Percentiles rank a stretch among this genome's conserved stretches.
Conservation (phyloP, 1,284 basidiomycete species). For the Amylostereum chailletii region DNA sequence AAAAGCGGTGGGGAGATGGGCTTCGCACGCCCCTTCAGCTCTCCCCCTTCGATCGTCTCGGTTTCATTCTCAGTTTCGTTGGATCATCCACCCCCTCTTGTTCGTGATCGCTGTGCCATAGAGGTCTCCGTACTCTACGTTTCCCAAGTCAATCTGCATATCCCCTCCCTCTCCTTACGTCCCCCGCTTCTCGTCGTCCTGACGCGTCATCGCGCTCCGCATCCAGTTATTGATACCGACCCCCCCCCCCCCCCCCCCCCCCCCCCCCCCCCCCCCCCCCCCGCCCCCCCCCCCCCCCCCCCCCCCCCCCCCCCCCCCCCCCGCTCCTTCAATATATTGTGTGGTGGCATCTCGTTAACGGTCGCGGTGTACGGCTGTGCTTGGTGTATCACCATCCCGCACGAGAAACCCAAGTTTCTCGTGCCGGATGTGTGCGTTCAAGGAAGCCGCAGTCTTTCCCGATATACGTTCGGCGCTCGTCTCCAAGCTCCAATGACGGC, state of each 20-base stretch:
- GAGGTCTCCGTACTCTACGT: background rate
- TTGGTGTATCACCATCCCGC: too few species aligned
- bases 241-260: background rate
- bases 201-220: too few species aligned
- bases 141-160: background rate
- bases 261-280: too few species aligned
- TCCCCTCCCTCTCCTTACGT: background rate
- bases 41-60: background rate
- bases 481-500: too few species aligned
- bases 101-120: background rate
- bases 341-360: too few species aligned
- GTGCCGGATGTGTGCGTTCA: too few species aligned
- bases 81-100: background rate
- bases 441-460: too few species aligned
- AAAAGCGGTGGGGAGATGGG: constrained; percentile 5
- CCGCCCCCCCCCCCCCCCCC: background rate
- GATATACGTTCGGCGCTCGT: too few species aligned
- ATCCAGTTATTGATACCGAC: background rate
- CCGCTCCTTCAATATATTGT: too few species aligned
- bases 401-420: too few species aligned
- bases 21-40: background rate
- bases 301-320: background rate
- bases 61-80: background rate
- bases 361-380: too few species aligned
- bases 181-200: background rate